phyloP scores from a whole-genome alignment of 2,329 filamentous ascomycete species.

The Penicillium sp. region DNA sequence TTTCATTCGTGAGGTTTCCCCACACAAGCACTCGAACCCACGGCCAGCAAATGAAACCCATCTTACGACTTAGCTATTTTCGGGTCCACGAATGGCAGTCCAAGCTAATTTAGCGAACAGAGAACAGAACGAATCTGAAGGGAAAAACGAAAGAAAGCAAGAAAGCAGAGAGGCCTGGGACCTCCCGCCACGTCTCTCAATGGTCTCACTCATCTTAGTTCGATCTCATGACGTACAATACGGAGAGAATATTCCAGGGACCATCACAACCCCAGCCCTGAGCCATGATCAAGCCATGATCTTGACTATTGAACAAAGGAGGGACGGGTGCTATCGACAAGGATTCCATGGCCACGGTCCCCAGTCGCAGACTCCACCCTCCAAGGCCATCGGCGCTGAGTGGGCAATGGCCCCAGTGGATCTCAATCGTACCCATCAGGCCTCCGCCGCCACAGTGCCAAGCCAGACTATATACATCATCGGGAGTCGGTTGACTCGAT shows the following conservation, averaged over 20 bases:
- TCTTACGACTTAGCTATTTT: constrained; percentile 11
- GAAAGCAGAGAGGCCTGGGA: background rate
- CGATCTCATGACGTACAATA: constrained; percentile 13
- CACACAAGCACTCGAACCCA: constrained; percentile 18
- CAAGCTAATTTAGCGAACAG: background rate
- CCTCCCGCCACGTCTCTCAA: constrained; percentile 5
- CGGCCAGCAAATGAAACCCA: constrained; percentile 24
- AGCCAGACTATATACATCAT: constrained; percentile 22
- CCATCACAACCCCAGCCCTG: constrained; percentile 3
- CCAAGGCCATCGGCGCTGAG: background rate
- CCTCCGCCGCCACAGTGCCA: constrained; percentile 18
- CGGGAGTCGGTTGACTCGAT: constrained; percentile 18
- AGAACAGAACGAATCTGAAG: background rate
- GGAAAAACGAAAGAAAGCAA: background rate
- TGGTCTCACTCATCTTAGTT: background rate
- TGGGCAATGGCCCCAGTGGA: constrained; percentile 1
- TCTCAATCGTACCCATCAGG: constrained; percentile 14
- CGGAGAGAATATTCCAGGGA: constrained; percentile 3
- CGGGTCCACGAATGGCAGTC: background rate
- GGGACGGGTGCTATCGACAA: background rate
- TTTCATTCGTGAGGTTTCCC: constrained; percentile 34
- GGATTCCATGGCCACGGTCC: constrained; percentile 6
- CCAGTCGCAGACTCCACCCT: constrained; percentile 2
- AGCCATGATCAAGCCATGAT: background rate
- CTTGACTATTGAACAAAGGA: background rate